These are phyloP conservation scores for Claviceps fusiformis DNA, from an alignment of 2,329 filamentous ascomycete species.

Conservation along the genomic window DNA sequence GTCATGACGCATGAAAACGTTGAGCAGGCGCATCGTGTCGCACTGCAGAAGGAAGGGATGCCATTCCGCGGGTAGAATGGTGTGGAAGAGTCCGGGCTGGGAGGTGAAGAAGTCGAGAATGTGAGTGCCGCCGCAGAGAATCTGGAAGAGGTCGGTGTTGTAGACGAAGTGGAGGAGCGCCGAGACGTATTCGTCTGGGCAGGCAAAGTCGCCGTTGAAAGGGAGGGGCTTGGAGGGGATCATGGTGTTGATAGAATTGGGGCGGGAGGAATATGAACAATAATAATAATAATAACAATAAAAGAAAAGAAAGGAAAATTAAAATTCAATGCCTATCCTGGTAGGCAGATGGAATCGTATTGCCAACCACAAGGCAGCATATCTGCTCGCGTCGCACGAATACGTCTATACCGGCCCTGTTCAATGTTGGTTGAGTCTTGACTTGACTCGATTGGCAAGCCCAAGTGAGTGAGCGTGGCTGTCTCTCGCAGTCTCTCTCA, in stretches of 20 bases:
- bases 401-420: too few species aligned
- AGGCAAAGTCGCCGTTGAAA: slow-evolving; percentile 53
- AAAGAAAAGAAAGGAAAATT: too few species aligned
- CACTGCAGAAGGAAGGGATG: slow-evolving; percentile 58
- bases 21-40: slow-evolving; percentile 62
- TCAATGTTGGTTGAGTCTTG: too few species aligned
- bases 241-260: background rate
- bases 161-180: slow-evolving; percentile 65
- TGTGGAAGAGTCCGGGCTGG: slow-evolving; percentile 68
- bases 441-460: too few species aligned
- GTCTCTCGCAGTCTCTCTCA: too few species aligned
- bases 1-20: slow-evolving; percentile 70
- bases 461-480: too few species aligned
- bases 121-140: slow-evolving; percentile 92
- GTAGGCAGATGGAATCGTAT: background rate
- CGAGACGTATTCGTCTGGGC: slow-evolving; percentile 63
- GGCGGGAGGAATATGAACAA: too few species aligned
- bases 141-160: slow-evolving; percentile 63
- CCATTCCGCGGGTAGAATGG: slow-evolving; percentile 69
- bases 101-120: slow-evolving; percentile 92
- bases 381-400: too few species aligned
- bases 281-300: too few species aligned
- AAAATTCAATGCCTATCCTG: too few species aligned
- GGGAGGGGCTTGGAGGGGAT: slow-evolving; percentile 42
- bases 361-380: too few species aligned